Evolutionary conservation across 495 filamentous ascomycete genomes (phyloP).

Genomic region (Darksidea phi): DNA sequence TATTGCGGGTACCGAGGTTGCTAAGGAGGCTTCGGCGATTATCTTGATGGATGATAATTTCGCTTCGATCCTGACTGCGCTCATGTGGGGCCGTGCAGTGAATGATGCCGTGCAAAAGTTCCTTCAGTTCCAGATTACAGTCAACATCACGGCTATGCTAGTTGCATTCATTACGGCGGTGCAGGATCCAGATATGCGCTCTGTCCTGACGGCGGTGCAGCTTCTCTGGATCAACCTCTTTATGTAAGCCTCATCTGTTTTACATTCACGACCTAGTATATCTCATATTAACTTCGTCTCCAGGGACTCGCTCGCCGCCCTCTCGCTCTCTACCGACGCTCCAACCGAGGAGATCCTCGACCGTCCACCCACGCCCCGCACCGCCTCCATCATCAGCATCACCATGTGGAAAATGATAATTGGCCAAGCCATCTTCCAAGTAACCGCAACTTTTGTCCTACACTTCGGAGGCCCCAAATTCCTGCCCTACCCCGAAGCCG

Average conservation of each 20-base stretch:
- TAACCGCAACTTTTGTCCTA: constrained; percentile 72
- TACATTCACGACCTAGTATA: background rate
- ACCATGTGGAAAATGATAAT: constrained; percentile 98
- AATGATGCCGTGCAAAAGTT: constrained; percentile 91
- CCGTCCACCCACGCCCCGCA: constrained; percentile 79
- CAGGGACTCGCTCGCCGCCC: constrained; percentile 75
- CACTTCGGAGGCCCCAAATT: constrained; percentile 69
- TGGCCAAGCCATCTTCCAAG: constrained; percentile 80
- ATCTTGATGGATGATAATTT: constrained; percentile 94
- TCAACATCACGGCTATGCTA: constrained; percentile 83
- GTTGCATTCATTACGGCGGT: constrained; percentile 83
- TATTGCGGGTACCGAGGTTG: constrained; percentile 87
- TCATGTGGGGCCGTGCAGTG: constrained; percentile 87
- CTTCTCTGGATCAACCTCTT: constrained; percentile 91
- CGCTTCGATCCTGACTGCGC: constrained; percentile 79
- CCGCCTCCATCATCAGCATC: constrained; percentile 70
- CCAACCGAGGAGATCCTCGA: constrained; percentile 76
- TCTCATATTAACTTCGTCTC: background rate
- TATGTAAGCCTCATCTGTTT: constrained; percentile 51
- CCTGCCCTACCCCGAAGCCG: constrained; percentile 52
- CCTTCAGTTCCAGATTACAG: constrained; percentile 87
- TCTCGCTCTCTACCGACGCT: constrained; percentile 82
- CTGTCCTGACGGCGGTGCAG: constrained; percentile 82
- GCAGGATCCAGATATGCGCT: constrained; percentile 60
- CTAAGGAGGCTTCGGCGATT: constrained; percentile 88